These are phyloP conservation scores for Trichoderma sp. DNA, from an alignment of 2,329 filamentous ascomycete species.

Conservation along the genomic window DNA sequence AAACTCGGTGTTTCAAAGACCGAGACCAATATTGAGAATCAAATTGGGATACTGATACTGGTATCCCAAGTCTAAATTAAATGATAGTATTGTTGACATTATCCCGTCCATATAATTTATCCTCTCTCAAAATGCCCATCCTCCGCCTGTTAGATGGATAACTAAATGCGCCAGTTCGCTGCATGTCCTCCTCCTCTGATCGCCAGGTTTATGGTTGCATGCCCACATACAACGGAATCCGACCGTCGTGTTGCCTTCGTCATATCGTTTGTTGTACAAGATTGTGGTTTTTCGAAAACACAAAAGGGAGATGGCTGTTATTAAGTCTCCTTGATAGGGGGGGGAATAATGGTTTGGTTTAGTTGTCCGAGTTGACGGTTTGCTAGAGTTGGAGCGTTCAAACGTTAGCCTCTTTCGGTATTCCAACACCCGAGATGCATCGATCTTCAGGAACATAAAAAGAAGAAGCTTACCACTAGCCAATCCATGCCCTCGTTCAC, in stretches of 20 bases:
- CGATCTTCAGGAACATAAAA: not conserved
- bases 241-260: constrained; percentile 35
- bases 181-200: constrained; percentile 21
- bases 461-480: constrained; percentile 70
- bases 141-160: constrained; percentile 16
- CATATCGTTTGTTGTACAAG: constrained; percentile 39
- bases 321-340: constrained; percentile 6
- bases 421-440: constrained; percentile 2
- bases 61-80: constrained; percentile 28
- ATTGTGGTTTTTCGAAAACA: constrained; percentile 28
- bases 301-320: not conserved
- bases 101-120: constrained; percentile 5
- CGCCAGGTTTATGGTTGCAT: constrained; percentile 32
- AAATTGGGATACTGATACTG: constrained; percentile 19
- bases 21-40: constrained; percentile 18
- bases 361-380: constrained; percentile 41
- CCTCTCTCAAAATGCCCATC: not conserved
- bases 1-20: constrained; percentile 9
- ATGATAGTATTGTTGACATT: constrained; percentile 26
- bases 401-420: not conserved
- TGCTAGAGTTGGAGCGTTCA: constrained; percentile 32
- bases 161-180: constrained; percentile 11
- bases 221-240: constrained; percentile 35
- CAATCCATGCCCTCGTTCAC: constrained; percentile 99
- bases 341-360: constrained; percentile 25